Percentiles rank a stretch among this genome's conserved stretches.
phyloP scores from a whole-genome alignment of 257 asterid species.

The Nicotiana benthamiana region DNA sequence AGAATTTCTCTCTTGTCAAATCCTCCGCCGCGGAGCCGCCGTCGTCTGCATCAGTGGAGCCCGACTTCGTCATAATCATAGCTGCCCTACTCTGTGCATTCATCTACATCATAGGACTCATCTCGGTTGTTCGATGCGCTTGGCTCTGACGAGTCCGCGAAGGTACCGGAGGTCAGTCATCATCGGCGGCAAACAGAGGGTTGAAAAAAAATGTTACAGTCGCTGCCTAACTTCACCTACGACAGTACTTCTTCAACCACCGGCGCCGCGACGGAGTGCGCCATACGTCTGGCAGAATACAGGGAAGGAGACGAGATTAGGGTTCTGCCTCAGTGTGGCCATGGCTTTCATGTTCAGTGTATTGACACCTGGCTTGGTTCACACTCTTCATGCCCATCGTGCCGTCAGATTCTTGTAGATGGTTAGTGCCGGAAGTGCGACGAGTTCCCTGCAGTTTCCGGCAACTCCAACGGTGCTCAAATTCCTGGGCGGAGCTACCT shows the following conservation, averaged over 20 bases:
- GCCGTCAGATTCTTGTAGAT: slow-evolving; percentile 33
- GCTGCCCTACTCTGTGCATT: slow-evolving; percentile 48
- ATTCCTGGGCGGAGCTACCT: neutral
- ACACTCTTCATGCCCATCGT: slow-evolving; percentile 61
- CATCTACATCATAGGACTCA: slow-evolving; percentile 37
- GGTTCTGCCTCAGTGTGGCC: slow-evolving; percentile 53
- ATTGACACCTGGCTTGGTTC: slow-evolving; percentile 56
- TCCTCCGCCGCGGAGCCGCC: slow-evolving; percentile 24
- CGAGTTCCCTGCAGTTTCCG: slow-evolving; percentile 16
- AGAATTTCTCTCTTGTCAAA: too few species aligned
- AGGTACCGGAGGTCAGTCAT: slow-evolving; percentile 6
- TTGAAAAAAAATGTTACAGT: slow-evolving; percentile 32
- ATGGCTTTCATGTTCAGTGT: slow-evolving; percentile 41
- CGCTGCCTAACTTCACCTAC: slow-evolving; percentile 43
- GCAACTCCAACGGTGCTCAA: neutral
- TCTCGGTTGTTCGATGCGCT: slow-evolving; percentile 45
- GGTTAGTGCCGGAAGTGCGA: slow-evolving; percentile 39
- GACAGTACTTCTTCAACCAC: slow-evolving; percentile 18
- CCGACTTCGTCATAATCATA: slow-evolving; percentile 40
- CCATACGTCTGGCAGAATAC: slow-evolving; percentile 43
- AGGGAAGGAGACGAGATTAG: slow-evolving; percentile 48
- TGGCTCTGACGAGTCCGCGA: slow-evolving; percentile 41
- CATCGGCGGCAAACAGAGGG: slow-evolving; percentile 28
- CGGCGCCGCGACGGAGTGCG: slow-evolving; percentile 26
- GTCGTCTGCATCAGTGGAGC: slow-evolving; percentile 13